Evolutionary conservation across 2,329 filamentous ascomycete species (phyloP).

Genomic region (Coniochaeta sp.): DNA sequence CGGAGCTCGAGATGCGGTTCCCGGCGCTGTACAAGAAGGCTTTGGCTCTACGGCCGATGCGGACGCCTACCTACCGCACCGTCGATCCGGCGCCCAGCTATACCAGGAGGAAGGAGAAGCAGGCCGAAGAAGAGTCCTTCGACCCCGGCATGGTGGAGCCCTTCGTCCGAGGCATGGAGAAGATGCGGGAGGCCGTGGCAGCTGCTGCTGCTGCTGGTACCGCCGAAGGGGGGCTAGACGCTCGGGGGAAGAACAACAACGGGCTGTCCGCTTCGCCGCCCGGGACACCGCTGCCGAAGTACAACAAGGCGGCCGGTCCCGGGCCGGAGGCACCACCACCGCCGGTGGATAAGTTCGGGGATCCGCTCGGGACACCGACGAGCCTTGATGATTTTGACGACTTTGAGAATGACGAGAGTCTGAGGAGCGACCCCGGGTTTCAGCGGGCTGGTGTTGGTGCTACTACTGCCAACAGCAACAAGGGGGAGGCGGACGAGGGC

Average conservation of each 20-base stretch:
- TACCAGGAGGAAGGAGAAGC: constrained; percentile 1
- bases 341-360: constrained; percentile 11
- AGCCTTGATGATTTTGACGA: constrained; percentile 26
- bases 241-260: constrained; percentile 1
- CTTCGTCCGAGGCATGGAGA: constrained; percentile 23
- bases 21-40: constrained; percentile 39
- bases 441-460: constrained; percentile 14
- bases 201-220: neutral
- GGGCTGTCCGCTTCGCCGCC: constrained; percentile 1
- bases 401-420: constrained; percentile 38
- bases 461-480: neutral
- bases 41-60: constrained; percentile 23
- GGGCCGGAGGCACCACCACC: constrained; percentile 2
- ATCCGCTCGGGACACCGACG: neutral
- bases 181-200: constrained; percentile 20
- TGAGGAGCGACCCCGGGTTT: constrained; percentile 36
- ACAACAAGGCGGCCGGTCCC: neutral
- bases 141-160: constrained; percentile 22
- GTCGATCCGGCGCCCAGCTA: neutral
- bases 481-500: constrained; percentile 4
- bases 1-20: constrained; percentile 38
- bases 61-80: constrained; percentile 4
- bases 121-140: constrained; percentile 10
- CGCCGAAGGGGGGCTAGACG: neutral
- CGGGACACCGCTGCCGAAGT: constrained; percentile 4